Conservation (phyloP, 2,329 filamentous ascomycete genomes). For the Epichloe brachyelytri region DNA sequence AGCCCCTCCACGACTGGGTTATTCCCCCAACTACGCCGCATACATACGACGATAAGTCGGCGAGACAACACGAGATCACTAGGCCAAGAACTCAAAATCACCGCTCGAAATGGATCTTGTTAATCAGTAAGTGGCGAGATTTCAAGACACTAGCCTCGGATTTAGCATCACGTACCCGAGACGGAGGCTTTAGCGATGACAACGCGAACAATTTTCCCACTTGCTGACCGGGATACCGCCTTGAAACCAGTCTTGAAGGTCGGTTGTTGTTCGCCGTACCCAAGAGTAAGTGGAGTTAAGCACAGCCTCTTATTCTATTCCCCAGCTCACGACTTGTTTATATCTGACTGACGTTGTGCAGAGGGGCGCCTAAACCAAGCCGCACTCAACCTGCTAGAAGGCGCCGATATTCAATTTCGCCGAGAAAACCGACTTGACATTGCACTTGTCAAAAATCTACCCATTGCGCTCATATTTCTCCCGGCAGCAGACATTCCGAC, state of each 20-base stretch:
- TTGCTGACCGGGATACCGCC: background rate
- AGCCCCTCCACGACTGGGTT: background rate
- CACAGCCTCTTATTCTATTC: background rate
- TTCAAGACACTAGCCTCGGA: background rate
- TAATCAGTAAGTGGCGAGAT: constrained; percentile 31
- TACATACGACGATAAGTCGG: background rate
- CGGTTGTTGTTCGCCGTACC: constrained; percentile 94
- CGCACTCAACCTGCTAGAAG: constrained; percentile 79
- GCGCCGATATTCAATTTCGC: constrained; percentile 92
- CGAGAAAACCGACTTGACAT: constrained; percentile 93
- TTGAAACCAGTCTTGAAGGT: constrained; percentile 60
- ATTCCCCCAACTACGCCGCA: background rate
- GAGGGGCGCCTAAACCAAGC: constrained; percentile 88
- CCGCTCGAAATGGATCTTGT: constrained; percentile 35
- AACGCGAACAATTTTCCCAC: background rate
- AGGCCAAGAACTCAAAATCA: background rate
- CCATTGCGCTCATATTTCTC: constrained; percentile 90
- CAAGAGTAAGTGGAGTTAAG: constrained; percentile 58
- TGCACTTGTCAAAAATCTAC: constrained; percentile 91
- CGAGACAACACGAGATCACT: background rate
- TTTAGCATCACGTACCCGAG: background rate
- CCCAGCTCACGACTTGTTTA: background rate
- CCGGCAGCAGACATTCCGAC: constrained; percentile 95
- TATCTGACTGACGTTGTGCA: background rate
- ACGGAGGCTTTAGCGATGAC: background rate